Base-by-base conservation (phyloP, 164 flowering plant species). In the Annona squamosa region DNA sequence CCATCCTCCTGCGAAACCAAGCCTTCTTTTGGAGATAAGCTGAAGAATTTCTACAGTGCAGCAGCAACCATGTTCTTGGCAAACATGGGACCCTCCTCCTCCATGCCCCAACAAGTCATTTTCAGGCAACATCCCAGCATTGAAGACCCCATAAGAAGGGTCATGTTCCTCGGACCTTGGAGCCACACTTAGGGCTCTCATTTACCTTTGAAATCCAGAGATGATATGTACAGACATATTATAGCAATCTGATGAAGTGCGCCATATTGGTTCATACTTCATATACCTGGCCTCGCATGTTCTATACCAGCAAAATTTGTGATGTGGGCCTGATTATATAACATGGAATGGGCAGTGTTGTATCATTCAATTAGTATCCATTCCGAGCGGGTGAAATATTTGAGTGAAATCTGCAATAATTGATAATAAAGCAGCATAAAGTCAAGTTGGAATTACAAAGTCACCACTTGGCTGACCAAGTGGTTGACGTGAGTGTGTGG, bases 141-240 rank as follows among this genome's bases (percentile, higher is more conserved):
- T 18, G 71, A 69, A 69, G 71, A 69, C 47, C 71, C 71, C 13
- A 69, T 69, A 5, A 19, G 71, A 46, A 47, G 13, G 59, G 71
- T 69, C 42, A 69, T 69, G 59, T 69, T 69, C 48, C 62, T 69
- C n/a, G 71, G 71, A 9, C 62, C 71, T 4, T 69, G 71, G 71
- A 19, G 71, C 47, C 71, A 69, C 43, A 69, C 71, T 42, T 69
- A 48, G 16, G 48, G 59, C 48, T 48, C 63, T 41, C 37, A 26
- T 26, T 26, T 26, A 26, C 37, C 37, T 26, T 26, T 26, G 37
- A 26, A 26, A 26, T 26, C 37, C 37, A 26, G 37, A 26, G 37
- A 26, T 26, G 37, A 26, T 26, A 26, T 26, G 37, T 26, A 26
- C 37, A 26, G 37, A 26, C 37, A 26, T 26, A 26, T 26, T 10